Base-by-base conservation (phyloP, 1,284 basidiomycete genomes). In the Rhodotorula mucilaginosa region DNA sequence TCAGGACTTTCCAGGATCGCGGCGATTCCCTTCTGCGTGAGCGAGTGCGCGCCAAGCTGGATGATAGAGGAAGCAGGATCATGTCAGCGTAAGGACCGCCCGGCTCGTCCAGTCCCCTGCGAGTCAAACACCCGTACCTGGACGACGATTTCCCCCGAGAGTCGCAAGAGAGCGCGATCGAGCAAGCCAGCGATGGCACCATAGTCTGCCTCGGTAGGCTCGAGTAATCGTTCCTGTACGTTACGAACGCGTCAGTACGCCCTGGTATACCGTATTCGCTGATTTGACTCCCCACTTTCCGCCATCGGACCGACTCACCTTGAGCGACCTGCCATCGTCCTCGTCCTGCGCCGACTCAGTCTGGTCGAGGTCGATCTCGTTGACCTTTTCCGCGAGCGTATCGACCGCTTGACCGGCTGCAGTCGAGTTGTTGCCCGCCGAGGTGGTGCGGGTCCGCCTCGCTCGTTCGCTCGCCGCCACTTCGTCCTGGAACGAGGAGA, bases 1-100 rank as follows among this genome's bases (percentile, higher is more conserved):
- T 74, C 73, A 56, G 73, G 73, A 16, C 47, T n/a, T 12, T 77
- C 77, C 58, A 76, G 66, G 44, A 78, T 57, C n/a, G 76, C 68
- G 5, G 60, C 57, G 46, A 76, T 57, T 19, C 67, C 68, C 10
- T 62, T 59, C 18, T 61, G 57, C 0, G 47, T n/a, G 48, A 70
- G 67, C 13, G 54, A 65, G 34, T 47, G 39, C 18, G 44, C 5
- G 26, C 44, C 54, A 34, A 64, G 21, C 62, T 64, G 34, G 0
- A 19, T 1, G 19, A 2, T 21, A 4, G 6, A 16, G 29, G 2
- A 7, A 5, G 39, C 1, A 18, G 31, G 34, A 21, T 44, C 16
- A 12, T 59, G 23, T n/a, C 12, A 59, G 7, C 12, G 57, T n/a
- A 46, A 15, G 39, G 39, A 10, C 16, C 19, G n/a, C 8, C 8